Base-by-base conservation (phyloP, 2,329 filamentous ascomycete genomes). In the Eutypa lata region DNA sequence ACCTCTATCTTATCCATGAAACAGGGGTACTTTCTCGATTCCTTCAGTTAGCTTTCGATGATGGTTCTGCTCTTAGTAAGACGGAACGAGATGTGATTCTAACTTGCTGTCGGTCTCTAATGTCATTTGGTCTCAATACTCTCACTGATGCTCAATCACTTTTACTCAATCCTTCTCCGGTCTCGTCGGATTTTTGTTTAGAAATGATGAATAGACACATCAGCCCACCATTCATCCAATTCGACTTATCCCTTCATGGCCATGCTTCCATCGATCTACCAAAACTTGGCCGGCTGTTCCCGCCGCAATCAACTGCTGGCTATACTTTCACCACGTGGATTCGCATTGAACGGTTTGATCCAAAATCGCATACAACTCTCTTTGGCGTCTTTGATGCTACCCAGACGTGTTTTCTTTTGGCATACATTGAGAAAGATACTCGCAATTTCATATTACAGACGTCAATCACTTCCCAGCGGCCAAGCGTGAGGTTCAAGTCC, bases 361-460 rank as follows among this genome's bases (percentile, higher is more conserved):
- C 83, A 5, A 82, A 83, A 45, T 86, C 89, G 16, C 94, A 99
- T 69, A 99, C 94, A 0, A 99, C 94, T 0, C 81, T 99, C 14
- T 99, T 99, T 68, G 94, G 94, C 24, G 90, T 94, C 8, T 97
- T 95, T 70, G 94, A 99, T 71, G 80, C 87, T 3, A 91, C 85
- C 5, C 93, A 97, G 69, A 91, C 90, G 5, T 99, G 94, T 70
- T 99, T 99, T 65, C 75, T 99, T 35, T 83, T 99, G 61, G 87
- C 91, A 55, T 99, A 99, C 66, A 79, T 99, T 38, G 95, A 99
- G 68, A 91, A 88, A 66, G 92, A 97, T 68, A 96, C 91, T 2
- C 89, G 83, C 55, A 94, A 96, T 71, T 89, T 99, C 60, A 99
- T 99, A 60, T 76, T 99, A 6, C 94, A 99, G 72, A 97, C 95